Conservation (phyloP, 495 filamentous ascomycete genomes). For the Neurospora intermedia region DNA sequence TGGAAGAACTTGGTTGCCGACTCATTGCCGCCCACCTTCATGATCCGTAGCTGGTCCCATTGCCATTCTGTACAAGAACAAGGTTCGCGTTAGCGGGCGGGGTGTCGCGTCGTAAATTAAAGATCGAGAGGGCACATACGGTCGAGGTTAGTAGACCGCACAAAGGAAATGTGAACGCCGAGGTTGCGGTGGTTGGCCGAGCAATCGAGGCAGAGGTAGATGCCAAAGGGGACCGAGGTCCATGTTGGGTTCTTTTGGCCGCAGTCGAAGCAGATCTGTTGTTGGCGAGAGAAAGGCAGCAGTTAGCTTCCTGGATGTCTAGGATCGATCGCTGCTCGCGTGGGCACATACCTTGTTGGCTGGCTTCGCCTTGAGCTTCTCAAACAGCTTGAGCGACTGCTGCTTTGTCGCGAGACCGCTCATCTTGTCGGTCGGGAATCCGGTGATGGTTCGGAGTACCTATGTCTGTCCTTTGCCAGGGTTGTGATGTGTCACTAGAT, state of each 20-base stretch:
- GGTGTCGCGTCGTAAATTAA: background rate
- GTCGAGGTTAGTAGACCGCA: constrained; percentile 94
- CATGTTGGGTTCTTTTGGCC: constrained; percentile 94
- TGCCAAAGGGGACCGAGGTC: constrained; percentile 94
- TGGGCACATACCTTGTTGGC: constrained; percentile 72
- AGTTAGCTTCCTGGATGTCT: background rate
- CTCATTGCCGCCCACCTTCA: constrained; percentile 98
- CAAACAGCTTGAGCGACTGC: constrained; percentile 92
- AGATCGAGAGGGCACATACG: constrained; percentile 47
- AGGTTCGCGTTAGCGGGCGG: constrained; percentile 6
- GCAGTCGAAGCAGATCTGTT: constrained; percentile 93
- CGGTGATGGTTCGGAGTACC: background rate
- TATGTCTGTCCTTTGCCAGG: background rate
- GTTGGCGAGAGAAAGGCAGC: background rate
- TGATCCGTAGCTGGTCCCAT: constrained; percentile 95
- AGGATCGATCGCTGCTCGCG: background rate
- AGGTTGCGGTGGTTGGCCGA: constrained; percentile 86
- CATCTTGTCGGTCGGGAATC: constrained; percentile 44
- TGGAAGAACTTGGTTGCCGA: constrained; percentile 98
- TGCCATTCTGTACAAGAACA: constrained; percentile 69
- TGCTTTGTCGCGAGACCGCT: constrained; percentile 78
- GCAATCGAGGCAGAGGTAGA: constrained; percentile 97
- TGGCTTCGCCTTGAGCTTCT: constrained; percentile 87
- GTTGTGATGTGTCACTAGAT: background rate
- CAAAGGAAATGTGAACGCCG: constrained; percentile 94